A percentile compares a stretch with the other conserved stretches of the same genome.
These are phyloP conservation scores for Trichoderma sp. DNA, from an alignment of 2,329 filamentous ascomycete species.

Conservation along the genomic window DNA sequence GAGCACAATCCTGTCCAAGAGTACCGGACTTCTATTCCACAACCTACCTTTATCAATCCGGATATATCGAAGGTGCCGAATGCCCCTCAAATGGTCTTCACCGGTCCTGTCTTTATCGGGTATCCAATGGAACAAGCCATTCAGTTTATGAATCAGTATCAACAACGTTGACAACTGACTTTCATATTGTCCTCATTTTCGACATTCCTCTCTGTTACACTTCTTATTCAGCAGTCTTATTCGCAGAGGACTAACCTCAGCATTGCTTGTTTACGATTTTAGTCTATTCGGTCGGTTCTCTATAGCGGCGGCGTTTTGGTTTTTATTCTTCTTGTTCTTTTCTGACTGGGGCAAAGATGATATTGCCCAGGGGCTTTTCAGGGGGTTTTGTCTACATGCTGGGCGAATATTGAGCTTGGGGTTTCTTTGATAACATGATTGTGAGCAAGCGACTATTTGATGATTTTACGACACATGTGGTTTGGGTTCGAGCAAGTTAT, in stretches of 20 bases:
- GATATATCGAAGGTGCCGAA: slow-evolving; percentile 32
- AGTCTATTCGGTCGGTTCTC: not conserved
- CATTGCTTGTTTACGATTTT: slow-evolving; percentile 2
- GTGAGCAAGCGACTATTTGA: not conserved
- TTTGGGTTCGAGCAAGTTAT: not conserved
- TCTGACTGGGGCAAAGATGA: not conserved
- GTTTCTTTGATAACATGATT: not conserved
- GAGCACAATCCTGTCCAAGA: slow-evolving; percentile 23
- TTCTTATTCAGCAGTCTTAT: not conserved
- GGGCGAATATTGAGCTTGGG: not conserved
- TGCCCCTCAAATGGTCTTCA: slow-evolving; percentile 76
- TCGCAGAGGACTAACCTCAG: not conserved
- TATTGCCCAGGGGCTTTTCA: not conserved
- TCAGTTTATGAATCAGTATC: slow-evolving; percentile 64
- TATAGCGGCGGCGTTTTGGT: slow-evolving; percentile 33
- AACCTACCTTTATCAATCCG: slow-evolving; percentile 54
- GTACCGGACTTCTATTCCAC: slow-evolving; percentile 24
- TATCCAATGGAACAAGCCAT: slow-evolving; percentile 84
- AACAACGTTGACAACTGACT: slow-evolving; percentile 28
- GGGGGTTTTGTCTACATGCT: not conserved
- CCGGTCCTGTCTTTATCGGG: slow-evolving; percentile 89
- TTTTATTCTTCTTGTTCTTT: not conserved
- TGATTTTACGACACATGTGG: not conserved
- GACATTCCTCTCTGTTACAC: slow-evolving; percentile 5
- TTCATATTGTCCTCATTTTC: slow-evolving; percentile 20